Conservation (phyloP, 306 rosid species). For the Clitoria ternatea region DNA sequence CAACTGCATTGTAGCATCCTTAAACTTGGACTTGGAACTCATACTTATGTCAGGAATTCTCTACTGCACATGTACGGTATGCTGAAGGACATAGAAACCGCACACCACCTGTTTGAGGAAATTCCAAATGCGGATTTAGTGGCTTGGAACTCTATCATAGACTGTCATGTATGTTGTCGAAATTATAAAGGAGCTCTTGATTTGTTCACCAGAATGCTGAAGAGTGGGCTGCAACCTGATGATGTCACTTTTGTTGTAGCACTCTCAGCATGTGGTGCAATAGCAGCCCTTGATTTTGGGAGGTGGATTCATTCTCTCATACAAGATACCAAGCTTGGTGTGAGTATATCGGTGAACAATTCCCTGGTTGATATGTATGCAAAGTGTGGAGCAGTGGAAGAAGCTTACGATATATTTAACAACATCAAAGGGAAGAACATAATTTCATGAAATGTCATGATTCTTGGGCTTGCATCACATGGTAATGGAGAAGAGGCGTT, state of each 20-base stretch:
- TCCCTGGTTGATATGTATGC: conserved; percentile 72
- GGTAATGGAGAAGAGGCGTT: conserved; percentile 55
- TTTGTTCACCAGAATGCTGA: conserved; percentile 49
- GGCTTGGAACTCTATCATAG: conserved; percentile 66
- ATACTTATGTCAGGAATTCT: conserved; percentile 62
- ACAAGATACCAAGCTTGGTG: conserved; percentile 8
- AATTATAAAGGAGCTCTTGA: conserved; percentile 44
- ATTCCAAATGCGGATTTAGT: conserved; percentile 52
- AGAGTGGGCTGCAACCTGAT: conserved; percentile 43
- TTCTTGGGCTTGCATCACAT: conserved; percentile 64
- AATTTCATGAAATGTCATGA: conserved; percentile 83
- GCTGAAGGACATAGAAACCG: conserved; percentile 37
- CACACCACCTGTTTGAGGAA: conserved; percentile 61
- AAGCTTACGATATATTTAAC: conserved; percentile 43
- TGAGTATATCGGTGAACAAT: conserved; percentile 36
- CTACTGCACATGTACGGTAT: conserved; percentile 68
- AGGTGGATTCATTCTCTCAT: conserved; percentile 53
- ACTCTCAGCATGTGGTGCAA: conserved; percentile 60
- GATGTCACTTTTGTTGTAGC: conserved; percentile 56
- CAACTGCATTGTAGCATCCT: conserved; percentile 48
- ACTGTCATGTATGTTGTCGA: conserved; percentile 42
- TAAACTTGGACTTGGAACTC: conserved; percentile 49
- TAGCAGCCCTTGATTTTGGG: conserved; percentile 61
- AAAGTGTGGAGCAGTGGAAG: conserved; percentile 75
- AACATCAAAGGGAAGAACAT: conserved; percentile 42